These are phyloP conservation scores for Anacardium occidentale DNA, from an alignment of 345 rosid species.

Conservation along the genomic window DNA sequence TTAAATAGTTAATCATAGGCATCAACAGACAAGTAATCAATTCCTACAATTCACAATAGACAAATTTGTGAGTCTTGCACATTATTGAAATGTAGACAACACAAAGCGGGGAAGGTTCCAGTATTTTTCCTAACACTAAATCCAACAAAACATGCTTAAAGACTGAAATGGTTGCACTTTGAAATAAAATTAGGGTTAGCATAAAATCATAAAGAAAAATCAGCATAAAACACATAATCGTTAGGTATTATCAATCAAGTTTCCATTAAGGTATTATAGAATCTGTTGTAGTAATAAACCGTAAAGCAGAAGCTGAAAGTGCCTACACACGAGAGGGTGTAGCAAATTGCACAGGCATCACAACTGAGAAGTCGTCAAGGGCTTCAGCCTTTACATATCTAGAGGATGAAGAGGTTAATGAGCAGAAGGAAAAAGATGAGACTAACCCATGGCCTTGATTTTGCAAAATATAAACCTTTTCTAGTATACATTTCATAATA, in stretches of 20 bases:
- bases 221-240: neutral
- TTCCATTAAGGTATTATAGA: neutral
- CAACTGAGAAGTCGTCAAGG: neutral
- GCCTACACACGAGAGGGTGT: neutral
- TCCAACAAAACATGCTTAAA: neutral
- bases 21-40: slow-evolving; percentile 45
- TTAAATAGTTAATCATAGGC: slow-evolving; percentile 13
- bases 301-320: neutral
- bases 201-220: neutral
- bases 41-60: slow-evolving; percentile 35
- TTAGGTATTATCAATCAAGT: neutral
- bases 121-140: neutral
- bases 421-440: neutral
- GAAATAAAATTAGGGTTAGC: neutral
- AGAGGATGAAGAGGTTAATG: neutral
- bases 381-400: neutral
- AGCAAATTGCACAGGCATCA: neutral
- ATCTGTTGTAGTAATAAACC: neutral
- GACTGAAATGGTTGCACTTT: slow-evolving; percentile 4
- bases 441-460: neutral
- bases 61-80: neutral
- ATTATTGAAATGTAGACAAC: neutral
- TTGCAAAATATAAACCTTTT: too few relatives aligned
- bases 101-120: neutral
- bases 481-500: too few relatives aligned